These are phyloP conservation scores for Salix brachista DNA, from an alignment of 345 rosid species.

Conservation along the genomic window DNA sequence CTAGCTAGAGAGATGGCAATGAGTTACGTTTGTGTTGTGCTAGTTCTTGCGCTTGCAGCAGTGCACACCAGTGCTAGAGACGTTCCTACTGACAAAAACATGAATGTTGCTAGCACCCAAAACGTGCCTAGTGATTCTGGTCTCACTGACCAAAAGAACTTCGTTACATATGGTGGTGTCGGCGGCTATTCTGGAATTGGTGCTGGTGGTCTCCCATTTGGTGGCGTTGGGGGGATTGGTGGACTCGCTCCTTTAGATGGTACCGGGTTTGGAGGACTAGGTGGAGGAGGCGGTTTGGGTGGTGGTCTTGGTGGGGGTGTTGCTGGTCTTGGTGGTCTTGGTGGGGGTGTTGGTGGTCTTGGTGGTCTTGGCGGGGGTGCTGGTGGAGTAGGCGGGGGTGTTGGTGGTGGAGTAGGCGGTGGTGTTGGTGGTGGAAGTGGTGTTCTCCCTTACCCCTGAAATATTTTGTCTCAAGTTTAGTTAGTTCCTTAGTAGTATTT, in stretches of 20 bases:
- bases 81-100: background rate
- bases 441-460: slow-evolving; percentile 14
- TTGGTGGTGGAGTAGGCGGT: slow-evolving; percentile 2
- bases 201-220: slow-evolving; percentile 21
- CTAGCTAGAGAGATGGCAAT: slow-evolving; percentile 34
- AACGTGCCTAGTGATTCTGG: slow-evolving; percentile 35
- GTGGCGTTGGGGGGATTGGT: slow-evolving; percentile 27
- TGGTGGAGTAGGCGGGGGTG: background rate
- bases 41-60: slow-evolving; percentile 35
- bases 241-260: slow-evolving; percentile 30
- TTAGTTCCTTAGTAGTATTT: no score
- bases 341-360: background rate
- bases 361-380: background rate
- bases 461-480: background rate
- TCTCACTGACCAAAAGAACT: slow-evolving; percentile 68
- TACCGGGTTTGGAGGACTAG: slow-evolving; percentile 5
- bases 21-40: slow-evolving; percentile 18
- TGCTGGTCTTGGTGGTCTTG: background rate
- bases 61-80: slow-evolving; percentile 15
- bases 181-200: slow-evolving; percentile 64
- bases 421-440: slow-evolving; percentile 9
- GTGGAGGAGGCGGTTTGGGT: slow-evolving; percentile 14
- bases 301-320: slow-evolving; percentile 2
- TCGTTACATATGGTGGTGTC: slow-evolving; percentile 55
- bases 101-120: slow-evolving; percentile 30